phyloP scores from a whole-genome alignment of 2,329 filamentous ascomycete genomes.

The Colletotrichum sp. region DNA sequence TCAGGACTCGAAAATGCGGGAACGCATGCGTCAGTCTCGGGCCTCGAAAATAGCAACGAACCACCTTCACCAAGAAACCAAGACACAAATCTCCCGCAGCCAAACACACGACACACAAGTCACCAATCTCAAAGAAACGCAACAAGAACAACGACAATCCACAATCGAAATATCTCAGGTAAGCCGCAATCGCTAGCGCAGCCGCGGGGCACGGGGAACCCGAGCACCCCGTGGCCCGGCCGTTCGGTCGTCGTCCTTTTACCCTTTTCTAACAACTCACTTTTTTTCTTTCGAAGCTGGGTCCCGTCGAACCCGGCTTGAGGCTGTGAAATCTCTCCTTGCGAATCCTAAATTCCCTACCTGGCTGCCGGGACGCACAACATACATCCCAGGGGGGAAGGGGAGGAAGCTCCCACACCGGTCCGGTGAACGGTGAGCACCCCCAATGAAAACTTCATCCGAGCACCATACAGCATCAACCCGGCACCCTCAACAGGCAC shows the following conservation, averaged over 20 bases:
- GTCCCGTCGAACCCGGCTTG: neutral
- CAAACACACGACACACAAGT: neutral
- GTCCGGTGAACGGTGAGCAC: neutral
- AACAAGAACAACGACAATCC: neutral
- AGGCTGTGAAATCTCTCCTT: neutral
- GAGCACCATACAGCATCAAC: neutral
- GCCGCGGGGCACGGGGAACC: slow-evolving; percentile 9
- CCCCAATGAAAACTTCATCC: neutral
- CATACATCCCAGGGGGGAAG: neutral
- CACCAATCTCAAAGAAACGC: neutral
- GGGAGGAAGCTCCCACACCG: neutral
- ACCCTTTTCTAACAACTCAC: neutral
- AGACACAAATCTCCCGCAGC: neutral
- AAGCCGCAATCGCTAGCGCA: neutral
- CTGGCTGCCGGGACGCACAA: neutral
- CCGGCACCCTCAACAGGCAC: neutral
- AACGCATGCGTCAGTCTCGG: neutral
- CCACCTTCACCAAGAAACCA: neutral
- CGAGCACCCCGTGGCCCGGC: slow-evolving; percentile 6
- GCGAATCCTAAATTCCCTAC: neutral
- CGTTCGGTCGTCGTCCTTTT: neutral
- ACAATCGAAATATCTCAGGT: neutral
- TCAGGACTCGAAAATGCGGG: neutral
- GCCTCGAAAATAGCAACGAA: neutral
- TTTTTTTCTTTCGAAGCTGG: neutral